A percentile compares a stretch with the other conserved stretches of the same genome.
Conservation (phyloP, 2,329 filamentous ascomycete species). For the Rugonectria rugulosa region DNA sequence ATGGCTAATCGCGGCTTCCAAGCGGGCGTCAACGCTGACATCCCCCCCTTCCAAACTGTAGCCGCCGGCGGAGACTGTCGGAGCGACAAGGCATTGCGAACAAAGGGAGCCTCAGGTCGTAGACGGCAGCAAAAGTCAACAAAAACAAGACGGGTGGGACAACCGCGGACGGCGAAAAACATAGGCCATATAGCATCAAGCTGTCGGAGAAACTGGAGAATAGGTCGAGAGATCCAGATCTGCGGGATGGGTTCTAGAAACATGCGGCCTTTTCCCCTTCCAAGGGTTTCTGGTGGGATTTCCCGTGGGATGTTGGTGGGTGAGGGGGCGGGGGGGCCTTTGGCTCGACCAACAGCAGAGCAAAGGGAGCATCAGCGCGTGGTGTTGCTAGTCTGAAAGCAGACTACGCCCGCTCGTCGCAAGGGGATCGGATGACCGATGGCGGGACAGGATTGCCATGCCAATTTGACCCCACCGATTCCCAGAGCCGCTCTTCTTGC, state of each 20-base stretch:
- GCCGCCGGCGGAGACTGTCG: constrained; percentile 22
- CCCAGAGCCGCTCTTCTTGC: constrained; percentile 4
- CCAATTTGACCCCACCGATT: constrained; percentile 1
- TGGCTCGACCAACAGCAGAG: constrained; percentile 27
- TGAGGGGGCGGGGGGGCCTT: no score
- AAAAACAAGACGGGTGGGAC: neutral
- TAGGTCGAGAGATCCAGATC: constrained; percentile 20
- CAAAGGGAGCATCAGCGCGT: constrained; percentile 9
- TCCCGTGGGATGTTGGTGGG: neutral
- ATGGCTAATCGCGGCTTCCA: constrained; percentile 34
- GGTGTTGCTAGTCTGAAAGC: constrained; percentile 17
- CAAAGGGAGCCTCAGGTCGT: neutral
- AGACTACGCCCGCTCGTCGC: constrained; percentile 13
- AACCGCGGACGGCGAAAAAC: constrained; percentile 36
- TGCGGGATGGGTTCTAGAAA: constrained; percentile 21
- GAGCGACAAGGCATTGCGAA: neutral
- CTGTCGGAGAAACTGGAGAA: constrained; percentile 21
- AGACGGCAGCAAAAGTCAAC: neutral
- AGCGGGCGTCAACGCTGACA: no score
- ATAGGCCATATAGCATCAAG: constrained; percentile 33
- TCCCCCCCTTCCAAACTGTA: no score
- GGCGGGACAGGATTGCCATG: constrained; percentile 11
- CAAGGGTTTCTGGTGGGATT: neutral
- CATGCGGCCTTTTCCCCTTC: neutral
- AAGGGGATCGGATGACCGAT: constrained; percentile 33